Percentiles rank a stretch among this genome's conserved stretches.
Conservation (phyloP, 306 rosid species). For the Vigna hirtella region DNA sequence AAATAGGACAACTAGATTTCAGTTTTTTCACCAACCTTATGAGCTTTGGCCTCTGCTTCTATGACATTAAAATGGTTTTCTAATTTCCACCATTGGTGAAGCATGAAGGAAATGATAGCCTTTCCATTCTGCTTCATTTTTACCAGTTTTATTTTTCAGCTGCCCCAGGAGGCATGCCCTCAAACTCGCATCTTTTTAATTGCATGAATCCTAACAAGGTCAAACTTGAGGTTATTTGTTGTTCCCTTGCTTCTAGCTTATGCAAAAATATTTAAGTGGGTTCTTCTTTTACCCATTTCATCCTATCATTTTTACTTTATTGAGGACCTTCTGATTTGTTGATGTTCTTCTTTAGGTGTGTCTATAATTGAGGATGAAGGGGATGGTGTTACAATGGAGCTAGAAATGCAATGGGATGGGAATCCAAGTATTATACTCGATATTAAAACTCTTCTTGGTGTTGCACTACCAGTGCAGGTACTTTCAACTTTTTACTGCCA, state of each 20-base stretch:
- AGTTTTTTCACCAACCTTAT: not conserved
- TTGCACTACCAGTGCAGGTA: constrained; percentile 93
- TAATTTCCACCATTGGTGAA: not conserved
- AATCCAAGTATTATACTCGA: constrained; percentile 90
- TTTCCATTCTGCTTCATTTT: not conserved
- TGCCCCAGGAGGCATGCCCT: not conserved
- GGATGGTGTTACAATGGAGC: constrained; percentile 82
- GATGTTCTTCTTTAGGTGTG: constrained; percentile 65
- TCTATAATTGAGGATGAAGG: constrained; percentile 78
- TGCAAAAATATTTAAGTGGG: constrained; percentile 34
- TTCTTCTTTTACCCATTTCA: constrained; percentile 1
- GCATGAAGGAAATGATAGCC: not conserved
- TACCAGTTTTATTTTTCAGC: not conserved
- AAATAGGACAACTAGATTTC: constrained; percentile 5
- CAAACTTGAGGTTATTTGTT: not conserved
- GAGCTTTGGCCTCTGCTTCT: not conserved
- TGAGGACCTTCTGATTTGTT: constrained; percentile 42
- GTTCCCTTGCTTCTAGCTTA: constrained; percentile 6
- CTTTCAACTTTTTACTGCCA: constrained; percentile 18
- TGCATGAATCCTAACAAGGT: constrained; percentile 18
- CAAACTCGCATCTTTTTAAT: not conserved
- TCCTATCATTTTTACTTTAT: not conserved
- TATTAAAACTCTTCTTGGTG: constrained; percentile 84
- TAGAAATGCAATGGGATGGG: constrained; percentile 99
- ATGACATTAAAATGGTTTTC: not conserved